Evolutionary conservation across 495 filamentous ascomycete species (phyloP), one percentile per base, ranked within the genome.

Genomic region (Daldinia bambusicola): DNA sequence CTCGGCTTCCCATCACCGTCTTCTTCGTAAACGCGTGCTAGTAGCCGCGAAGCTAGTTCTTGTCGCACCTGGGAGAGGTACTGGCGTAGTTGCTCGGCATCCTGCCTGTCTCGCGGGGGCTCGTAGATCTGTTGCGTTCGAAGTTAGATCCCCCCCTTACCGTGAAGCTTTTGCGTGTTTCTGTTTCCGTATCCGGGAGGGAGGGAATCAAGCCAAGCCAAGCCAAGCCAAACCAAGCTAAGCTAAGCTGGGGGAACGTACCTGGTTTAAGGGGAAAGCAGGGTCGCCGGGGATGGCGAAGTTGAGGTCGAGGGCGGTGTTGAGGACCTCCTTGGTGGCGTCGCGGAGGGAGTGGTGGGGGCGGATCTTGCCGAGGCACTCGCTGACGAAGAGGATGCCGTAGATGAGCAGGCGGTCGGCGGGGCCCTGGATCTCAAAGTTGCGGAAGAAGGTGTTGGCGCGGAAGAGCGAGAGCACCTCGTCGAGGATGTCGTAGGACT

Each of bases 401-500:
- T 99, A 99, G 73, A 99, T 95, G 65, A 99, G 84, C 78, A 97
- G 88, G 51, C 96, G 88, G 81, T 99, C 95, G 61, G 95, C 95
- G 34, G 93, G 92, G 16, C 95, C 95, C 78, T 97, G 94, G 88
- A 98, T 97, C 85, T 98, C 96, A 77, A 99, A 99, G 85, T 99
- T 99, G 72, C 96, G 91, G 85, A 99, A 99, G 77, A 99, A 90
- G 43, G 95, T 98, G 84, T 99, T 98, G 78, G 96, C 95, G 57
- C 95, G 92, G 87, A 98, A 99, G 32, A 98, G 88, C 2, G 88
- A 89, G 55, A 99, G 87, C 32, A 94, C 90, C 82, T 99, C 95
- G 81, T 99, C 95, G 8, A 98, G 86, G 60, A 94, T 90, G 85
- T 99, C 95, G 84, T 98, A 98, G 69, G 89, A 91, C 77, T 95